Evolutionary conservation across 192 early-diverging fungal species (phyloP).

Genomic region (Chytriomyces sp.): DNA sequence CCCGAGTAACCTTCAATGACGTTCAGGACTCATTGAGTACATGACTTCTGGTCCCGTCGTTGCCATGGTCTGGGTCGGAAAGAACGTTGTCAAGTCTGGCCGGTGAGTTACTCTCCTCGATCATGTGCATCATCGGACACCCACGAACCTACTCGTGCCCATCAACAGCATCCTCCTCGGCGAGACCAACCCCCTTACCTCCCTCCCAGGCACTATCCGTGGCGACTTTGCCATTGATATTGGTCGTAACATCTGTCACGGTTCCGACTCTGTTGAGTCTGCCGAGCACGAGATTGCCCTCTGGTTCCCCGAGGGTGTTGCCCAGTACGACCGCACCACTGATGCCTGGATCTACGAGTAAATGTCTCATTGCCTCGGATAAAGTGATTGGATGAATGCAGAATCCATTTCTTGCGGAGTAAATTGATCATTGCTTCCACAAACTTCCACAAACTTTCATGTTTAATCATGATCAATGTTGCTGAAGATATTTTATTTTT

Average conservation of each 20-base stretch:
- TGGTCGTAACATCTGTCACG: constrained; percentile 86
- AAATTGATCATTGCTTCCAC: too few relatives aligned
- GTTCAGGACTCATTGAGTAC: constrained; percentile 57
- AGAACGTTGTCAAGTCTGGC: constrained; percentile 88
- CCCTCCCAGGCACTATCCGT: constrained; percentile 91
- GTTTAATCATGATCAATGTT: too few relatives aligned
- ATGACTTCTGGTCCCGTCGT: constrained; percentile 95
- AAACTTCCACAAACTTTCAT: too few relatives aligned
- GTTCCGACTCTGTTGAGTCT: constrained; percentile 84
- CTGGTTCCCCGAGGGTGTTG: constrained; percentile 66
- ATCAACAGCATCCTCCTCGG: constrained; percentile 76
- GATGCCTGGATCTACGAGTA: constrained; percentile 43
- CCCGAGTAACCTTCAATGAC: too few relatives aligned
- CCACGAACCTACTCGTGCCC: too few relatives aligned
- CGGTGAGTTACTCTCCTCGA: too few relatives aligned
- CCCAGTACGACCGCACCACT: constrained; percentile 60
- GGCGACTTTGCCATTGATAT: constrained; percentile 90
- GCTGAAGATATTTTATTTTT: too few relatives aligned
- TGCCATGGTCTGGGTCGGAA: constrained; percentile 92
- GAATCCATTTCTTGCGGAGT: not conserved
- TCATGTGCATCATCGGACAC: too few relatives aligned
- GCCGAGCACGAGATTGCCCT: constrained; percentile 87
- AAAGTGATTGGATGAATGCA: not conserved
- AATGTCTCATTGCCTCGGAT: not conserved
- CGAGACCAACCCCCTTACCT: constrained; percentile 90